Evolutionary conservation across 2,329 filamentous ascomycete genomes (phyloP).

Genomic region (Ophiocordyceps camponoti-saundersi): DNA sequence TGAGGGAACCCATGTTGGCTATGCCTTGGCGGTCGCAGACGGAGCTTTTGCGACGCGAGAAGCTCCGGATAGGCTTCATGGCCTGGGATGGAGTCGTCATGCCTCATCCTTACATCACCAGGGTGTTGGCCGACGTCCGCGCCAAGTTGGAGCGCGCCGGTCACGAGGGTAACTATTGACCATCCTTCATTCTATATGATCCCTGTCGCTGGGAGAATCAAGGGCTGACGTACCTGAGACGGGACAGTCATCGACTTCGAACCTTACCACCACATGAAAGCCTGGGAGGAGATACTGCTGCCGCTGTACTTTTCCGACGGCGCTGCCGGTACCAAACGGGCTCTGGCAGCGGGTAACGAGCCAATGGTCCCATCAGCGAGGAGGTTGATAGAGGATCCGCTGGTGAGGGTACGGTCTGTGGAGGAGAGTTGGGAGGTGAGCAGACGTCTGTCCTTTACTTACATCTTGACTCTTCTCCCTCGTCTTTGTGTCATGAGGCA

Average conservation of each 20-base stretch:
- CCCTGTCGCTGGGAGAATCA: too few species aligned
- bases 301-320: conserved; percentile 43
- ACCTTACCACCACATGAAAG: conserved; percentile 2
- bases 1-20: conserved; percentile 14
- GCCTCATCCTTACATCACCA: conserved; percentile 39
- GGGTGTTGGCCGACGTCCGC: conserved; percentile 37
- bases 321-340: conserved; percentile 30
- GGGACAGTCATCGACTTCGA: conserved; percentile 3
- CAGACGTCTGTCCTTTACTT: not conserved
- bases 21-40: conserved; percentile 6
- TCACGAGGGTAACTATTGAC: conserved; percentile 41
- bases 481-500: too few species aligned
- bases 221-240: not conserved
- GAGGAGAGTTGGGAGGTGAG: conserved; percentile 21
- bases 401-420: conserved; percentile 34
- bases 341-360: conserved; percentile 36
- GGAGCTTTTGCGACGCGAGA: not conserved
- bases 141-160: conserved; percentile 26
- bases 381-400: conserved; percentile 19
- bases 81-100: conserved; percentile 38
- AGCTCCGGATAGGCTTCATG: conserved; percentile 16
- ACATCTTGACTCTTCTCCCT: not conserved
- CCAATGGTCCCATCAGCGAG: conserved; percentile 39
- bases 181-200: too few species aligned
- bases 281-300: conserved; percentile 17